Conservation (phyloP, 1,284 basidiomycete genomes). For the Grifola frondosa region DNA sequence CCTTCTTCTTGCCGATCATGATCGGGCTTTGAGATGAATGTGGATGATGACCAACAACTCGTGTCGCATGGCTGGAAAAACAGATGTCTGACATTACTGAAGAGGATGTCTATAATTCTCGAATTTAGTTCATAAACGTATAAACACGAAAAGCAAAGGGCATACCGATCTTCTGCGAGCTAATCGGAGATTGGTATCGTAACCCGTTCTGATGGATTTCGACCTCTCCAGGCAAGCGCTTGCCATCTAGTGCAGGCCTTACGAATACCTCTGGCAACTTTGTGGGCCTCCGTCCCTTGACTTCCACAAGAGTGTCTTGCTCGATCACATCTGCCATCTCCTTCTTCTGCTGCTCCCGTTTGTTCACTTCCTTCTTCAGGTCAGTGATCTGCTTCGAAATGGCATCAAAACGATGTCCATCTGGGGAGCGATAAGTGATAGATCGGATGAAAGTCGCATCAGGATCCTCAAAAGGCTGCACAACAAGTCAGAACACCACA, state of each 20-base stretch:
- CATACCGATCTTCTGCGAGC: constrained; percentile 87
- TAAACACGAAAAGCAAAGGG: constrained; percentile 4
- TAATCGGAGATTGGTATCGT: constrained; percentile 87
- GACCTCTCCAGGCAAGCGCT: constrained; percentile 91
- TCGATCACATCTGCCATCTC: constrained; percentile 98
- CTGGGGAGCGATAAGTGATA: constrained; percentile 90
- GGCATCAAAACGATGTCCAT: constrained; percentile 86
- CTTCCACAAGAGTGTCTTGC: constrained; percentile 86
- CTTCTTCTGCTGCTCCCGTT: constrained; percentile 96
- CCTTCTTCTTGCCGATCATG: constrained; percentile 99
- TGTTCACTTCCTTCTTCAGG: constrained; percentile 95
- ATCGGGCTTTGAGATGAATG: constrained; percentile 95
- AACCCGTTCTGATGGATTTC: constrained; percentile 99
- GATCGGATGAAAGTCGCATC: constrained; percentile 97
- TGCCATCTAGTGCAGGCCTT: constrained; percentile 90
- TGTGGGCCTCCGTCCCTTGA: constrained; percentile 82
- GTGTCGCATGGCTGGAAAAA: constrained; percentile 99
- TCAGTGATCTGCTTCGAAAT: constrained; percentile 93
- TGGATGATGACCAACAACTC: constrained; percentile 96
- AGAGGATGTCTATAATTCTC: constrained; percentile 76
- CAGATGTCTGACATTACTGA: constrained; percentile 97
- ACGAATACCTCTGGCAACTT: constrained; percentile 93
- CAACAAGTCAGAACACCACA: constrained; percentile 2
- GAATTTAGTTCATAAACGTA: background rate
- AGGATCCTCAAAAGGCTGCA: constrained; percentile 93